Percentiles rank a stretch among this genome's conserved stretches.
phyloP scores from a whole-genome alignment of 345 rosid genomes.

The Capsella bursapastoris region DNA sequence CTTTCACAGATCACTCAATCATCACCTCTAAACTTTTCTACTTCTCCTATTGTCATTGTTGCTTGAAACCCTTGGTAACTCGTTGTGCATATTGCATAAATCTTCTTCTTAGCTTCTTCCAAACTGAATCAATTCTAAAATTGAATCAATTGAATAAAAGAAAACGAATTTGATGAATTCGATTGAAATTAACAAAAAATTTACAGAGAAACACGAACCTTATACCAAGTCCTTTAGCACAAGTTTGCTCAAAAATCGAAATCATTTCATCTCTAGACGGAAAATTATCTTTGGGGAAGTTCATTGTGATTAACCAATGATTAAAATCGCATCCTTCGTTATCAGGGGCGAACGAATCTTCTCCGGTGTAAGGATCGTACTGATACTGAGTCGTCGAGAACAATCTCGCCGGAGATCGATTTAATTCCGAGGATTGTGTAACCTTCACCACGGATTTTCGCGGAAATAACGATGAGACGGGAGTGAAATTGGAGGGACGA shows the following conservation, averaged over 20 bases:
- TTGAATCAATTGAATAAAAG: background rate
- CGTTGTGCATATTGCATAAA: constrained; percentile 92
- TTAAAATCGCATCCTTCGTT: constrained; percentile 89
- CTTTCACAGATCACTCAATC: background rate
- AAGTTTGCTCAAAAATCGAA: constrained; percentile 68
- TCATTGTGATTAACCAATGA: constrained; percentile 87
- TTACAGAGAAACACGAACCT: constrained; percentile 46
- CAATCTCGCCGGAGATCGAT: constrained; percentile 29
- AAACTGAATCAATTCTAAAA: constrained; percentile 48
- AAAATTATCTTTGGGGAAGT: constrained; percentile 64
- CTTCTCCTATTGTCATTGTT: constrained; percentile 74
- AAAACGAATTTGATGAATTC: background rate
- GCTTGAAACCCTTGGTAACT: constrained; percentile 96
- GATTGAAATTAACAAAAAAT: background rate
- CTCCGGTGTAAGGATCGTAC: constrained; percentile 59
- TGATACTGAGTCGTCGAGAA: constrained; percentile 42
- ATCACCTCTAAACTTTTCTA: constrained; percentile 68
- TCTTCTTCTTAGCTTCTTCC: constrained; percentile 83
- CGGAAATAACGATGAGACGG: background rate
- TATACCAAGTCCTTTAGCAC: constrained; percentile 80
- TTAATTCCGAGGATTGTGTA: constrained; percentile 4
- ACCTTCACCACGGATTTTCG: constrained; percentile 20
- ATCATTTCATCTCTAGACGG: constrained; percentile 77
- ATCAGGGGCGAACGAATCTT: constrained; percentile 71
- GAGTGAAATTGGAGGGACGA: background rate